Conservation (phyloP, 805 yeast genomes). For the Pichia occidentalis region DNA sequence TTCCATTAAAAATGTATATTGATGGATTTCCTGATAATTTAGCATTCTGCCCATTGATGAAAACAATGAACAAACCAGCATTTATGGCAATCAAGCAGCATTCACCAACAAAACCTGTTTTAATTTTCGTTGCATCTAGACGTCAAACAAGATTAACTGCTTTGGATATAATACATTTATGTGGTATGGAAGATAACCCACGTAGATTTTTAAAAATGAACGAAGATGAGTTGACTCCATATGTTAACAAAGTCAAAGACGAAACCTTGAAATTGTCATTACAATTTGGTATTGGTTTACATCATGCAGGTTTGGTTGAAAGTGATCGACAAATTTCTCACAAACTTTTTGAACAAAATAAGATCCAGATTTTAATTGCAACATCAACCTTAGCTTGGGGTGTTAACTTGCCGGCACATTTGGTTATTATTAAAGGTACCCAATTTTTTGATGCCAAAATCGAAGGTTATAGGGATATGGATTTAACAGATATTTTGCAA, state of each 20-base stretch:
- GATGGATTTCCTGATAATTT: conserved; percentile 80
- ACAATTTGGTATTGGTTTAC: conserved; percentile 76
- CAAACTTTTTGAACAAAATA: conserved; percentile 58
- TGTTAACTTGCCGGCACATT: conserved; percentile 74
- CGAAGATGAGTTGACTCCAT: conserved; percentile 52
- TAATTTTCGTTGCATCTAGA: conserved; percentile 80
- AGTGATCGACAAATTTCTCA: conserved; percentile 66
- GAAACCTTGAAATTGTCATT: conserved; percentile 70
- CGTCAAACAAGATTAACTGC: conserved; percentile 80
- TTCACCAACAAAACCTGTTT: conserved; percentile 77
- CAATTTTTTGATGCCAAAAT: conserved; percentile 56
- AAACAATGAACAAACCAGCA: conserved; percentile 83
- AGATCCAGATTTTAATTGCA: conserved; percentile 67
- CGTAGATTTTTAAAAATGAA: conserved; percentile 60
- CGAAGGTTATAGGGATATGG: conserved; percentile 74
- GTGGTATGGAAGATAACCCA: conserved; percentile 75
- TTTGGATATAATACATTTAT: conserved; percentile 65
- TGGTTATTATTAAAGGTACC: conserved; percentile 74
- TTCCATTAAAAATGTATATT: conserved; percentile 78
- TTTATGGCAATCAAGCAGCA: conserved; percentile 89
- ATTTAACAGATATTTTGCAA: conserved; percentile 71
- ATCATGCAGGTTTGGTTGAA: conserved; percentile 78
- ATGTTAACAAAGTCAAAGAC: conserved; percentile 59
- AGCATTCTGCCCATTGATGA: conserved; percentile 81
- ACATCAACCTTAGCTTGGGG: conserved; percentile 89